phyloP scores from a whole-genome alignment of 768 basidiomycete genomes.

The Lentinula lateritia region DNA sequence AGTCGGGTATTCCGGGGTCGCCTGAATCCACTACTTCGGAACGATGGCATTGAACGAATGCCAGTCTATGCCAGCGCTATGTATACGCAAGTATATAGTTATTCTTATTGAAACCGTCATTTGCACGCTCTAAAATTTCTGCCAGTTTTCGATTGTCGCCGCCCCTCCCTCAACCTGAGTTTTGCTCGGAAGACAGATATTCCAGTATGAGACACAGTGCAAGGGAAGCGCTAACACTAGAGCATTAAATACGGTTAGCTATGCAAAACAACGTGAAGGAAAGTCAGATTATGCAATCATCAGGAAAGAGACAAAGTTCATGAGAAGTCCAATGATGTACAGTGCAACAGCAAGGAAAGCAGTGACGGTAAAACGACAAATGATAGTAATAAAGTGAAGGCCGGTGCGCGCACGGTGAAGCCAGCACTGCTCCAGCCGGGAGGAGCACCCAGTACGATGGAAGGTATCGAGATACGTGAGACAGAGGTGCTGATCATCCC shows the following conservation, averaged over 20 bases:
- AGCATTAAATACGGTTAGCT: not conserved
- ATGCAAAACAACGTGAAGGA: not conserved
- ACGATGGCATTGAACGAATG: too few species aligned
- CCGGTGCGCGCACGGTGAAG: not conserved
- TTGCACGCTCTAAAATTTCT: too few species aligned
- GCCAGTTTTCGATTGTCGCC: too few species aligned
- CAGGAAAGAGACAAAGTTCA: not conserved
- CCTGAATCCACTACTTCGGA: too few species aligned
- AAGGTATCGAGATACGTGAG: conserved; percentile 38
- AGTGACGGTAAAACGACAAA: not conserved
- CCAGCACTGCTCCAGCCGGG: conserved; percentile 43
- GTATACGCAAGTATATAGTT: too few species aligned
- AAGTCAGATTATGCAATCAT: not conserved
- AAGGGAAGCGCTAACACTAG: too few species aligned
- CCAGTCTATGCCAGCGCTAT: too few species aligned
- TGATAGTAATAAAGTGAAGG: not conserved
- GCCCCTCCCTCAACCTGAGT: too few species aligned
- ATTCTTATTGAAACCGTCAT: too few species aligned
- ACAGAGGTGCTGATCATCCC: conserved; percentile 52
- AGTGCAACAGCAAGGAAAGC: not conserved
- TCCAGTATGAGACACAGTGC: too few species aligned
- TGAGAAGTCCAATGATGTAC: not conserved
- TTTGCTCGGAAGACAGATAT: too few species aligned
- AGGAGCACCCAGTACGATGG: conserved; percentile 57
- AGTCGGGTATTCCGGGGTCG: too few species aligned